Conservation (phyloP, 495 filamentous ascomycete species). For the Penicillium angulare region DNA sequence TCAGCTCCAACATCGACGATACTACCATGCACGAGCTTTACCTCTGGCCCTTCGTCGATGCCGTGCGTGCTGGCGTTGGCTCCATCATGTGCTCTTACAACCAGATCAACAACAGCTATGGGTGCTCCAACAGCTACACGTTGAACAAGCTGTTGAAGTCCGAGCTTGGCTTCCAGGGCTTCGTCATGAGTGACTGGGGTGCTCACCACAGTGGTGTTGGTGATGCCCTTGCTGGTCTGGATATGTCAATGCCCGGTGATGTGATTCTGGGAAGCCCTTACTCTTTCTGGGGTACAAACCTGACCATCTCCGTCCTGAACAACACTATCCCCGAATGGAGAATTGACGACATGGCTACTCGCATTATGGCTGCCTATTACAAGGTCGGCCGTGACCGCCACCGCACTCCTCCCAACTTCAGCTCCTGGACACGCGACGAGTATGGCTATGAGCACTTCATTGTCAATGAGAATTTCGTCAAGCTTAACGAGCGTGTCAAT, state of each 20-base stretch:
- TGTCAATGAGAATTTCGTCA: conserved; percentile 56
- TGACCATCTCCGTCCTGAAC: conserved; percentile 84
- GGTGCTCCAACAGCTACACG: conserved; percentile 67
- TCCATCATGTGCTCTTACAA: conserved; percentile 95
- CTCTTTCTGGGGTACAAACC: conserved; percentile 83
- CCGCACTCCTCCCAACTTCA: conserved; percentile 75
- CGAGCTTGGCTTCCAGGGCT: conserved; percentile 93
- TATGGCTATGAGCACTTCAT: conserved; percentile 65
- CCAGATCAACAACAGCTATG: conserved; percentile 73
- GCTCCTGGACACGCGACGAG: conserved; percentile 79
- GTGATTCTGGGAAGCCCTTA: conserved; percentile 65
- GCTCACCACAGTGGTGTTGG: conserved; percentile 84
- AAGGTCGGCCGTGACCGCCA: conserved; percentile 72
- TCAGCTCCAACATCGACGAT: conserved; percentile 88
- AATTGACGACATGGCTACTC: conserved; percentile 86
- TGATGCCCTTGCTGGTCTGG: conserved; percentile 77
- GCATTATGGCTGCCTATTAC: conserved; percentile 93
- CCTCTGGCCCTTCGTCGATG: conserved; percentile 82
- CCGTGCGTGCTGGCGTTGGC: conserved; percentile 73
- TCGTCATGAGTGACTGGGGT: conserved; percentile 87
- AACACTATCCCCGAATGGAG: conserved; percentile 89
- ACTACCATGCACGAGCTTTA: conserved; percentile 94
- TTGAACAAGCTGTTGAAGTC: conserved; percentile 84
- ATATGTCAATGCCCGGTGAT: conserved; percentile 97
- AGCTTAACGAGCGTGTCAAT: conserved; percentile 83